Evolutionary conservation across 208 protist species (phyloP).

Genomic region (Trypanosoma melophagium): DNA sequence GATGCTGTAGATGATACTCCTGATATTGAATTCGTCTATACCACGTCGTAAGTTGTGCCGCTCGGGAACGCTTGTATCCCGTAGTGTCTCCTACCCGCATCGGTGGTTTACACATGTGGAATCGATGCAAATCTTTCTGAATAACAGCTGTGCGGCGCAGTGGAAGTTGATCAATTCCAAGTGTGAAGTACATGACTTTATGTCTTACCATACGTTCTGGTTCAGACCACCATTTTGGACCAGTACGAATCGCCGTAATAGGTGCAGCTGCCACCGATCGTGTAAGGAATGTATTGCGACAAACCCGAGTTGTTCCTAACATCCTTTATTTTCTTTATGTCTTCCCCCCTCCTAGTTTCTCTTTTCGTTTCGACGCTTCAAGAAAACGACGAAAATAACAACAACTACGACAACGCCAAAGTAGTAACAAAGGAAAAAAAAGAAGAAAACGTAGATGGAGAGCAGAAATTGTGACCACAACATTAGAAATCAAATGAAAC

Average conservation of each 20-base stretch:
- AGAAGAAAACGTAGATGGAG: too few species aligned
- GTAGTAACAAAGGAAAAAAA: too few species aligned
- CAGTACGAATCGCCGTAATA: slow-evolving; percentile 81
- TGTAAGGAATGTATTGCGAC: slow-evolving; percentile 83
- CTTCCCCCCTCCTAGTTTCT: too few species aligned
- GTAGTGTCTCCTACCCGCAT: slow-evolving; percentile 74
- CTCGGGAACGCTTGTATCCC: slow-evolving; percentile 79
- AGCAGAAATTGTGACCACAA: too few species aligned
- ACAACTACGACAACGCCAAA: too few species aligned
- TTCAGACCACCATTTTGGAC: slow-evolving; percentile 84
- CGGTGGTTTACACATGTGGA: slow-evolving; percentile 82
- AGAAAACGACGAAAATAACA: too few species aligned
- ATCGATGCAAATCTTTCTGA: slow-evolving; percentile 69
- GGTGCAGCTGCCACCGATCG: slow-evolving; percentile 67
- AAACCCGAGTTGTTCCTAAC: slow-evolving; percentile 37
- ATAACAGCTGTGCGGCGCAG: slow-evolving; percentile 86
- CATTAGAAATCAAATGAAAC: too few species aligned
- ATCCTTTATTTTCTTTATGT: too few species aligned
- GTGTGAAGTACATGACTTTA: slow-evolving; percentile 89
- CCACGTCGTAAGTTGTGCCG: slow-evolving; percentile 81
- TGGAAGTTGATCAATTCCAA: slow-evolving; percentile 86
- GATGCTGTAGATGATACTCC: slow-evolving; percentile 89
- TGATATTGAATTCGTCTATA: slow-evolving; percentile 90
- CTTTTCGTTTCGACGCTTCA: too few species aligned
- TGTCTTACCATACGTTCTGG: slow-evolving; percentile 86